Evolutionary conservation across 805 yeast species (phyloP).

Genomic region (Brettanomyces naardenensis): DNA sequence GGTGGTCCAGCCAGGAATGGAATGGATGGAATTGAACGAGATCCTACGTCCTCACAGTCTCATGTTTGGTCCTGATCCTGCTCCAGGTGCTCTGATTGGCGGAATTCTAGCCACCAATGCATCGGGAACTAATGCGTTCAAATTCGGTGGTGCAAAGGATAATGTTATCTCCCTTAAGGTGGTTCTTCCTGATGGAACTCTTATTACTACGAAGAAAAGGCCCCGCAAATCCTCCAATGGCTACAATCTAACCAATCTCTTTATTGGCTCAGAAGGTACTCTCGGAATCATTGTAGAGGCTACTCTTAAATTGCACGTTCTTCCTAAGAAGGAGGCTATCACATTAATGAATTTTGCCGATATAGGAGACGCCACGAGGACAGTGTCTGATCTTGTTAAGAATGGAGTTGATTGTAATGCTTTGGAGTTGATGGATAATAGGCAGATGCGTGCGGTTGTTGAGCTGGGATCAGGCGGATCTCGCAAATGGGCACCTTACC

Average conservation of each 20-base stretch:
- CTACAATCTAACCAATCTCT: conserved; percentile 66
- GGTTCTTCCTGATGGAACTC: conserved; percentile 73
- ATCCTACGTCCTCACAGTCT: conserved; percentile 40
- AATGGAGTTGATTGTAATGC: conserved; percentile 66
- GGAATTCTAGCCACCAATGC: conserved; percentile 74
- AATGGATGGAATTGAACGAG: conserved; percentile 65
- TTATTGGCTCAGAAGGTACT: conserved; percentile 75
- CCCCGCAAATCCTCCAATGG: conserved; percentile 78
- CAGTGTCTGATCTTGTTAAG: conserved; percentile 55
- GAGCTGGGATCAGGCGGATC: conserved; percentile 32
- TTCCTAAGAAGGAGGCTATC: conserved; percentile 58
- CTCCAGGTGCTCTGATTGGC: conserved; percentile 73
- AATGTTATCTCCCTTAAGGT: conserved; percentile 61
- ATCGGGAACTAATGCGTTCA: conserved; percentile 71
- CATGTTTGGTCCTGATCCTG: conserved; percentile 69
- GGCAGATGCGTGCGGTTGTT: conserved; percentile 62
- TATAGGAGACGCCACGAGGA: conserved; percentile 61
- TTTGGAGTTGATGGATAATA: conserved; percentile 64
- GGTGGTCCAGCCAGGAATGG: conserved; percentile 73
- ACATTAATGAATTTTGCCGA: conserved; percentile 62
- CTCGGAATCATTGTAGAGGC: conserved; percentile 74
- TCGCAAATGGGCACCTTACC: conserved; percentile 24
- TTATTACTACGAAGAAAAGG: conserved; percentile 64
- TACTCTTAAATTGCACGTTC: conserved; percentile 59
- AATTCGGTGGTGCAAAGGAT: conserved; percentile 76